These are phyloP conservation scores for Cryphonectria parasitica DNA, from an alignment of 2,329 filamentous ascomycete genomes.

Conservation along the genomic window DNA sequence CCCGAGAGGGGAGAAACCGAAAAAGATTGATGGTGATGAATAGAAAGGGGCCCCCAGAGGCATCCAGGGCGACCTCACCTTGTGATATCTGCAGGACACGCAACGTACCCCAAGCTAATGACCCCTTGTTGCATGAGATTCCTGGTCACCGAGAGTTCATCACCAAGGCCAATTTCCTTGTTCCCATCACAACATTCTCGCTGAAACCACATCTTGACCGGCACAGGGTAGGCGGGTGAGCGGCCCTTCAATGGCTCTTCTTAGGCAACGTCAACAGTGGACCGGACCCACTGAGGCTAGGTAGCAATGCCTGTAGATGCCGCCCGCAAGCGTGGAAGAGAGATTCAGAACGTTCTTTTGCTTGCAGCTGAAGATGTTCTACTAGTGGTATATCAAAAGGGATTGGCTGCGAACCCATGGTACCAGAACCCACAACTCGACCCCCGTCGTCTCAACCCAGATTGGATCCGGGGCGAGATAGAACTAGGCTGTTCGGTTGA, in stretches of 20 bases:
- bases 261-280: neutral
- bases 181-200: neutral
- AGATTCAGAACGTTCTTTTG: neutral
- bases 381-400: neutral
- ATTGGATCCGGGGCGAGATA: neutral
- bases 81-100: neutral
- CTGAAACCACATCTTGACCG: conserved; percentile 6
- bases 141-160: neutral
- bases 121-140: neutral
- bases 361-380: neutral
- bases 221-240: neutral
- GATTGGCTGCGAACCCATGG: neutral
- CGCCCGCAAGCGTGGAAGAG: neutral
- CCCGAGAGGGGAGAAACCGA: neutral
- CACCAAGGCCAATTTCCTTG: neutral
- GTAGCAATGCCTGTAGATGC: neutral
- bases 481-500: neutral
- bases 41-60: neutral
- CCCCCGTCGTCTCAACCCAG: neutral
- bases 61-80: neutral
- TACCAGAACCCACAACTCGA: neutral
- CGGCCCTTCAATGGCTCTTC: neutral
- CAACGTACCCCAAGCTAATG: neutral
- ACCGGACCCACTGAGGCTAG: neutral
- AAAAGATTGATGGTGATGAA: neutral